Evolutionary conservation across 2,329 filamentous ascomycete species (phyloP), one percentile per base, ranked within the genome.

Genomic region (Fusarium caatingaense): DNA sequence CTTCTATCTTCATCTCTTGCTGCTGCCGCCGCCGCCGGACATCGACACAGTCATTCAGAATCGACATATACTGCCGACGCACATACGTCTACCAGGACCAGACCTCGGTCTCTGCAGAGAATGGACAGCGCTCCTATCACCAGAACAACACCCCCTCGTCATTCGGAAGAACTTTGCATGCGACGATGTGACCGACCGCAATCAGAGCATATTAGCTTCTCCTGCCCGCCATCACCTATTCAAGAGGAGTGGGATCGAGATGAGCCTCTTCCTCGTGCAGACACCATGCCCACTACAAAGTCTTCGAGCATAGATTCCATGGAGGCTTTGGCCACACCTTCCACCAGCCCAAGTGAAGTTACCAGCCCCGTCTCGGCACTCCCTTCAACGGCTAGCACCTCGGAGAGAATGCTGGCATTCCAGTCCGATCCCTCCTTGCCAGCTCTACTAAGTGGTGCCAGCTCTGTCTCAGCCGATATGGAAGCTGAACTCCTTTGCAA

Each of bases 351-450:
- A 0, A 87, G 86, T 71, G 86, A 87, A 56, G 78, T 83, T 3
- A 79, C 82, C 7, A 87, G 85, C 64, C 85, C 86, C 7, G 78
- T 84, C 8, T 83, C 81, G 21, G 78, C 80, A 4, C 80, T 80
- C 45, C 76, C 76, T 9, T 77, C 80, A 7, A 78, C 78, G 23
- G 82, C 82, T 64, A 80, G 79, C n/a, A 76, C 80, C 2, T 81
- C 83, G 6, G 84, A 85, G 8, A 80, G 83, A 11, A 85, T 86
- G 71, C 73, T 85, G 18, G 82, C 81, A 5, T 90, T 89, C 76
- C 87, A 87, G 58, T 91, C 88, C 5, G 88, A 91, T 55, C 88
- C 88, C 0, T 91, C 89, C 8, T 78, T 91, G 5, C 89, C 89
- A 13, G 88, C 88, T 9, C 79, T 91, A 10, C 81, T 91, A 13